Evolutionary conservation across 345 rosid genomes (phyloP), one percentile per base, ranked within the genome.

Genomic region (Cochlearia excelsa): DNA sequence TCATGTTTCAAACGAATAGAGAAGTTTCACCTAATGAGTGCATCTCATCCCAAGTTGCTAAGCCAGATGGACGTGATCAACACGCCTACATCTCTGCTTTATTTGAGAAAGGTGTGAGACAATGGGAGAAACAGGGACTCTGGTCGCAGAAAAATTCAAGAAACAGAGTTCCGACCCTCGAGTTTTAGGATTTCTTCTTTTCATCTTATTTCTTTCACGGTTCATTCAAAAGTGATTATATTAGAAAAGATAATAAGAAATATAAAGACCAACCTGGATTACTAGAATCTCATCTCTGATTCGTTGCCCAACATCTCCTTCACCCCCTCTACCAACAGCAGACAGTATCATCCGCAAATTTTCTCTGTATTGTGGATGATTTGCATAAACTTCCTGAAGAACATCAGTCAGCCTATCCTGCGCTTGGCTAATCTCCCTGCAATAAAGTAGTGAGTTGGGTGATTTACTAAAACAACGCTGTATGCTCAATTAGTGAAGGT

Each of bases 241-340:
- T 5, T 30, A 26, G 4, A 46, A 34, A 16, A 71, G 46, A 30
- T 9, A 30, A 33, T 63, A 52, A 16, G 23, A 16, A 16, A 47
- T 46, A 63, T 64, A 54, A 65, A 60, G 59, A 64, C 56, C 51
- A 66, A 93, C 99, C 96, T 93, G 99, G 64, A 93, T 84, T 64
- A 93, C 99, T 59, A 93, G 70, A 71, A 93, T 93, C 69, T 93
- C 97, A 74, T 93, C 99, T 30, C 99, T 84, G 76, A 93, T 93
- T 65, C 99, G 84, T 69, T 93, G 99, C 53, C 99, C 99, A n/a
- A 89, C 97, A 73, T 93, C 99, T 63, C 97, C 99, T 75, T 93
- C 96, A 64, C 99, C 99, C 41, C 99, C 99, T 61, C 99, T 82
- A 54, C 99, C 99, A 77, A 93, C 90, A 57, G 97, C 81, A 47